These are phyloP conservation scores for Cytospora mali DNA, from an alignment of 2,329 filamentous ascomycete species.

Conservation along the genomic window DNA sequence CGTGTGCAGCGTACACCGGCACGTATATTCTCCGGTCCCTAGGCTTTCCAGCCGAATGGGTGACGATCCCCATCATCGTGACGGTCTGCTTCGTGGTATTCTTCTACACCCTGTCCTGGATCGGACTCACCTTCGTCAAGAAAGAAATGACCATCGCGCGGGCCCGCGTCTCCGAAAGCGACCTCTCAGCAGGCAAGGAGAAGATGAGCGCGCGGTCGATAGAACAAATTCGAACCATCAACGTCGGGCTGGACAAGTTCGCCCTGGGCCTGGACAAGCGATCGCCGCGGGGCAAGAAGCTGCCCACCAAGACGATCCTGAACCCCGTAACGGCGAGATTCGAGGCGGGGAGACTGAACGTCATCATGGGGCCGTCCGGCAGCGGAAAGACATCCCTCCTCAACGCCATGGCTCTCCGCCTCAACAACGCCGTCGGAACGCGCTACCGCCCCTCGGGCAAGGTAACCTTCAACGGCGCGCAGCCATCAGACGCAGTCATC, in stretches of 20 bases:
- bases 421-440: conserved; percentile 64
- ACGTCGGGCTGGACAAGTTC: conserved; percentile 66
- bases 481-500: conserved; percentile 69
- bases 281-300: conserved; percentile 51
- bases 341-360: conserved; percentile 67
- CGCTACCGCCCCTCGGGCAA: conserved; percentile 63
- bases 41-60: conserved; percentile 69
- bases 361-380: conserved; percentile 80
- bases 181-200: conserved; percentile 71
- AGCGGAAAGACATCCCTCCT: conserved; percentile 76
- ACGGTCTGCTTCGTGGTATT: conserved; percentile 63
- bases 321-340: conserved; percentile 69
- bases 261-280: conserved; percentile 66
- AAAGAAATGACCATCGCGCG: conserved; percentile 72
- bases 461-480: conserved; percentile 70
- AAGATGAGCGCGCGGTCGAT: conserved; percentile 61
- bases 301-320: conserved; percentile 62
- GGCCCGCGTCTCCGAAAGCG: conserved; percentile 59
- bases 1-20: conserved; percentile 70
- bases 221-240: conserved; percentile 59
- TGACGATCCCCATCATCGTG: conserved; percentile 66
- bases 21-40: conserved; percentile 69
- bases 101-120: conserved; percentile 62
- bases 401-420: conserved; percentile 70
- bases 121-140: conserved; percentile 65